phyloP scores from a whole-genome alignment of 2,329 filamentous ascomycete species.

The Clonostachys sp. region DNA sequence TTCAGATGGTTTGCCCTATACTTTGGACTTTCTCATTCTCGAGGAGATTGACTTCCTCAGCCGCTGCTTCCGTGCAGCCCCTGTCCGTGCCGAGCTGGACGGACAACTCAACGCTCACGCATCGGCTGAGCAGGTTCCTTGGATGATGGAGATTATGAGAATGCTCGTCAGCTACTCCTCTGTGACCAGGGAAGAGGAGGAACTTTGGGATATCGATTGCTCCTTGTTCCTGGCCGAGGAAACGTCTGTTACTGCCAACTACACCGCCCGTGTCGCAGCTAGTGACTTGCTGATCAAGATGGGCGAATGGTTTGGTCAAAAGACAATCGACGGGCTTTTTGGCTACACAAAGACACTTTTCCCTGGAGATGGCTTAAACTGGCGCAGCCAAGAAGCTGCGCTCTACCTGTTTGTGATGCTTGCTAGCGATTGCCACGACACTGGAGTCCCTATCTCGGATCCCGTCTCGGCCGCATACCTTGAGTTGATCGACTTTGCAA shows the following conservation, averaged over 20 bases:
- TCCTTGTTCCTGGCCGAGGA: slow-evolving; percentile 95
- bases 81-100: slow-evolving; percentile 85
- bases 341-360: slow-evolving; percentile 74
- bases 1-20: slow-evolving; percentile 87
- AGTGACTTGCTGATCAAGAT: slow-evolving; percentile 91
- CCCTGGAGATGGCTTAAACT: slow-evolving; percentile 40
- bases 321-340: slow-evolving; percentile 74
- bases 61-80: slow-evolving; percentile 80
- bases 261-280: slow-evolving; percentile 88
- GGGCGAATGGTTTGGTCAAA: slow-evolving; percentile 79
- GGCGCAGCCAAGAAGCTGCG: slow-evolving; percentile 70
- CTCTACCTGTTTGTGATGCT: slow-evolving; percentile 84
- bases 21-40: slow-evolving; percentile 85
- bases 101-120: slow-evolving; percentile 63
- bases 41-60: slow-evolving; percentile 96
- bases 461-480: slow-evolving; percentile 71
- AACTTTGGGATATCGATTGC: slow-evolving; percentile 93
- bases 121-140: slow-evolving; percentile 61
- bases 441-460: slow-evolving; percentile 64
- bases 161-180: slow-evolving; percentile 81
- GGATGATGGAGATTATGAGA: slow-evolving; percentile 85
- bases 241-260: slow-evolving; percentile 90
- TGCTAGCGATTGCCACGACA: slow-evolving; percentile 77
- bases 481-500: slow-evolving; percentile 74
- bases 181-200: slow-evolving; percentile 89